These are phyloP conservation scores for Lanmaoa rubissima DNA, from an alignment of 768 basidiomycete species.

Conservation along the genomic window DNA sequence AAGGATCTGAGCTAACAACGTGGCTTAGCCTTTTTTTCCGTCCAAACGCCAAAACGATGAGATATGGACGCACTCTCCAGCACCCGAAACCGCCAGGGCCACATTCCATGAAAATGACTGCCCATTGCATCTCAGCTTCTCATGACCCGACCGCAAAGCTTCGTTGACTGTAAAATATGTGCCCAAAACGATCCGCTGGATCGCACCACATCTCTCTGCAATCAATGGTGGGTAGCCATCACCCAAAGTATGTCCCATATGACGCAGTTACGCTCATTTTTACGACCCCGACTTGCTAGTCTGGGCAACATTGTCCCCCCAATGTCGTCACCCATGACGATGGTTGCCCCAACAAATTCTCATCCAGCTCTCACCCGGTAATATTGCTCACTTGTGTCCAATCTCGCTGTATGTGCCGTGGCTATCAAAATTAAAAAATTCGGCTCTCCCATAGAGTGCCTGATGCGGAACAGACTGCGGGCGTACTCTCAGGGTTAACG, in stretches of 20 bases:
- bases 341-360: neutral
- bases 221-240: neutral
- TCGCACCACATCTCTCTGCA: neutral
- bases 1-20: constrained; percentile 12
- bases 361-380: neutral
- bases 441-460: constrained; percentile 9
- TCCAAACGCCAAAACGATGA: neutral
- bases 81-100: neutral
- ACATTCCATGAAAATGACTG: neutral
- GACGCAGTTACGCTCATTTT: neutral
- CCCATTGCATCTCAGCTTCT: neutral
- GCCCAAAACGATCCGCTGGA: neutral
- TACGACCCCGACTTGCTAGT: neutral
- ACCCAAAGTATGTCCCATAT: neutral
- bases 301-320: neutral
- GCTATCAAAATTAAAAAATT: constrained; percentile 15
- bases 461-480: constrained; percentile 16
- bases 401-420: neutral
- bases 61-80: neutral
- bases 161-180: neutral
- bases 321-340: neutral
- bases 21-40: constrained; percentile 23
- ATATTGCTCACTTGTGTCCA: constrained; percentile 10
- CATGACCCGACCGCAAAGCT: neutral
- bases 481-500: constrained; percentile 11